These are phyloP conservation scores for Sanguinoderma infundibulare DNA, from an alignment of 1,284 basidiomycete species.

Conservation along the genomic window DNA sequence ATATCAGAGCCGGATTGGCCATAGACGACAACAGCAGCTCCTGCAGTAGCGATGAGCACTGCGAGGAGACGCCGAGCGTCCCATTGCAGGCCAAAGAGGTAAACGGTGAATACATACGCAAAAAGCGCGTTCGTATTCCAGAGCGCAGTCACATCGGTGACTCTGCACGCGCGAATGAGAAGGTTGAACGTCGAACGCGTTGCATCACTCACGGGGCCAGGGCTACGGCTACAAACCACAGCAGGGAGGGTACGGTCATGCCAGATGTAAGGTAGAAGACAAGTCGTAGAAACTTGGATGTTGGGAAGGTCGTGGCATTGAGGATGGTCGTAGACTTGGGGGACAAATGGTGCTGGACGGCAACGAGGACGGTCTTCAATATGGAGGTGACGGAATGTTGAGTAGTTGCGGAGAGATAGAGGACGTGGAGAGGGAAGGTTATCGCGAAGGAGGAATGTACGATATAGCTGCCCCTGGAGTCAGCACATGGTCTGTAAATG, in stretches of 20 bases:
- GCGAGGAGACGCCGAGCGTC: constrained; percentile 65
- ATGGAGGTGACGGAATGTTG: constrained; percentile 50
- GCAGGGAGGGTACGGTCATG: constrained; percentile 62
- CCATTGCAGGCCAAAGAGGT: constrained; percentile 63
- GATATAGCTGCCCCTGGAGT: constrained; percentile 55
- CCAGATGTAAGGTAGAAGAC: constrained; percentile 58
- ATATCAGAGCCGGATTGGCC: constrained; percentile 55
- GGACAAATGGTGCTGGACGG: constrained; percentile 58
- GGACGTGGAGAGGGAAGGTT: constrained; percentile 73
- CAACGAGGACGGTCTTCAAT: constrained; percentile 51
- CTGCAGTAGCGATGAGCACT: constrained; percentile 76
- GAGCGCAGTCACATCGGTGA: constrained; percentile 81
- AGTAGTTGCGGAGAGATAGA: constrained; percentile 58
- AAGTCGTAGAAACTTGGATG: constrained; percentile 46
- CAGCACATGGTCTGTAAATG: neutral
- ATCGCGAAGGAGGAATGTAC: constrained; percentile 75
- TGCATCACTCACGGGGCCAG: constrained; percentile 66
- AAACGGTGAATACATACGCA: constrained; percentile 74
- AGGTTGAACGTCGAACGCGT: neutral
- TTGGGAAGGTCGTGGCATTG: constrained; percentile 44
- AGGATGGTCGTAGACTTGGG: constrained; percentile 32
- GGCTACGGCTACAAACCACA: constrained; percentile 77
- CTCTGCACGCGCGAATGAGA: constrained; percentile 42
- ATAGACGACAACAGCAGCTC: constrained; percentile 77
- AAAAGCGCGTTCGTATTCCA: constrained; percentile 90